phyloP scores from a whole-genome alignment of 805 yeast genomes.

The Pichia cephalocereana region DNA sequence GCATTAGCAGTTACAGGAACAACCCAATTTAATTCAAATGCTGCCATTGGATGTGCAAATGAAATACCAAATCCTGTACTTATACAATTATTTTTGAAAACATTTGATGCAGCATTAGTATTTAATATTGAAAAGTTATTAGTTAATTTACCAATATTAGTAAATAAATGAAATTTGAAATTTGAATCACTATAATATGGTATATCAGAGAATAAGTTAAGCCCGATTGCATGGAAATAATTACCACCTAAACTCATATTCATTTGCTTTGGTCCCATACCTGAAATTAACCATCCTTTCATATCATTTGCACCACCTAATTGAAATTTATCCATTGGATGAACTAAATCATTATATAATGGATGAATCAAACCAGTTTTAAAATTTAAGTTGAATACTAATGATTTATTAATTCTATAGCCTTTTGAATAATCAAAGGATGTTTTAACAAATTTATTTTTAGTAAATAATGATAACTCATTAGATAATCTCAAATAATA shows the following conservation, averaged over 20 bases:
- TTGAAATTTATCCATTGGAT: conserved; percentile 43
- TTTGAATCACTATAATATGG: conserved; percentile 36
- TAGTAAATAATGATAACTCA: conserved; percentile 20
- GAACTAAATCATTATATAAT: conserved; percentile 16
- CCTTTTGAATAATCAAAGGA: conserved; percentile 33
- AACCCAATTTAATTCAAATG: conserved; percentile 49
- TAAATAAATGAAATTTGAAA: conserved; percentile 39
- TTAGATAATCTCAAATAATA: conserved; percentile 23
- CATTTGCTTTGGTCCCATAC: conserved; percentile 46
- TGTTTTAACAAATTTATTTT: conserved; percentile 32
- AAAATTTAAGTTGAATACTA: conserved; percentile 17
- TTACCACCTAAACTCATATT: conserved; percentile 46
- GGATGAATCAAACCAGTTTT: conserved; percentile 21
- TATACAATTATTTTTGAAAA: conserved; percentile 11
- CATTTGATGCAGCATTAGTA: not conserved
- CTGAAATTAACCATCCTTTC: conserved; percentile 41
- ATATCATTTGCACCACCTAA: conserved; percentile 56
- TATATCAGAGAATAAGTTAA: conserved; percentile 33
- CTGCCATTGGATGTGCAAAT: conserved; percentile 48
- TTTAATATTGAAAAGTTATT: conserved; percentile 6
- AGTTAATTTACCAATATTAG: conserved; percentile 39
- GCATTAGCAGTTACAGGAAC: conserved; percentile 37
- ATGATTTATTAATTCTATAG: conserved; percentile 10
- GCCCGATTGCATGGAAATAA: conserved; percentile 36
- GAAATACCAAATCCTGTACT: conserved; percentile 41